Conservation (phyloP, 2,329 filamentous ascomycete species). For the Xylariaceae sp. region DNA sequence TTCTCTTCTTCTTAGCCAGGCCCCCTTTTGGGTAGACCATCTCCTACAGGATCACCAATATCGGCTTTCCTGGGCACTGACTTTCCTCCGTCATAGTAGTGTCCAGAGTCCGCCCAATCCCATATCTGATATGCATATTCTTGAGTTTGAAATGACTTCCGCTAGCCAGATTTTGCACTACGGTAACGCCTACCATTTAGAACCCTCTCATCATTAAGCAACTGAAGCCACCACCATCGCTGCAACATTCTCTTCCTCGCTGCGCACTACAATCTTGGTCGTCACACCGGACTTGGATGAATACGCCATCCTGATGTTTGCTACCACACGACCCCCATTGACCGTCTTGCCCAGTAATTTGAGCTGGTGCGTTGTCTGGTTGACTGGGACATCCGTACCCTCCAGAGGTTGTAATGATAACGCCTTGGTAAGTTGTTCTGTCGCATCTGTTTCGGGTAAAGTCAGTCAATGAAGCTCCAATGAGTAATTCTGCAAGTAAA, state of each 20-base stretch:
- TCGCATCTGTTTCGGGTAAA: constrained; percentile 60
- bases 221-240: constrained; percentile 79
- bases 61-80: too few species aligned
- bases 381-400: constrained; percentile 86
- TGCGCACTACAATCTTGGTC: constrained; percentile 88
- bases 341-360: constrained; percentile 96
- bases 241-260: constrained; percentile 90
- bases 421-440: constrained; percentile 80
- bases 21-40: too few species aligned
- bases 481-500: background rate
- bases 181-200: constrained; percentile 27
- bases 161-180: constrained; percentile 29
- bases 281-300: constrained; percentile 91
- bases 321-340: constrained; percentile 81
- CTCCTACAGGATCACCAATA: too few species aligned
- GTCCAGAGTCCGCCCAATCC: constrained; percentile 7
- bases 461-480: constrained; percentile 1
- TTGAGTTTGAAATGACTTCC: constrained; percentile 26
- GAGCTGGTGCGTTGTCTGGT: constrained; percentile 85
- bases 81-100: background rate
- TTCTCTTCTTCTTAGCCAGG: too few species aligned
- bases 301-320: constrained; percentile 86
- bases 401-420: constrained; percentile 91
- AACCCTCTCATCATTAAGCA: constrained; percentile 51
- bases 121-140: constrained; percentile 27